These are phyloP conservation scores for Chrysochromulina tobinii DNA, from an alignment of 78 protist genomes.

Conservation along the genomic window DNA sequence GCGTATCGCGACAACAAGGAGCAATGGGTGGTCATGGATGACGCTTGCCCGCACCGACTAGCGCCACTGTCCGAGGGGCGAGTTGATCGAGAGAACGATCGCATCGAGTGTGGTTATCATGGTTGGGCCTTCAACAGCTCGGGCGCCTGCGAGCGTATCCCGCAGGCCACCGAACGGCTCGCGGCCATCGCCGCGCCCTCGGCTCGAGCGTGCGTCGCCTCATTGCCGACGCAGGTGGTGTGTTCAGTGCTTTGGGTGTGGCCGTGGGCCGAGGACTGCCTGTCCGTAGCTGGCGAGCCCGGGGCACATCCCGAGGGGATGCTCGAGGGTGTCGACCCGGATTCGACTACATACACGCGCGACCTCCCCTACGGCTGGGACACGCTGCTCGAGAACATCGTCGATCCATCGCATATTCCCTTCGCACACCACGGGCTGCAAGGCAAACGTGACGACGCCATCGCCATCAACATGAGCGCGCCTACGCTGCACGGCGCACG, in stretches of 20 bases:
- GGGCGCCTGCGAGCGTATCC: neutral
- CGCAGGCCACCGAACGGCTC: neutral
- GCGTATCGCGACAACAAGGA: neutral
- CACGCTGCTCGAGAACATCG: neutral
- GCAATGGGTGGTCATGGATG: neutral
- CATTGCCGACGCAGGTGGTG: neutral
- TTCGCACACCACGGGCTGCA: conserved; percentile 10
- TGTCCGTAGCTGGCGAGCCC: neutral
- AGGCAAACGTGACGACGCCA: conserved; percentile 13
- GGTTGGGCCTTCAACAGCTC: neutral
- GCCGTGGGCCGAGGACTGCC: neutral
- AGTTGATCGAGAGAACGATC: neutral
- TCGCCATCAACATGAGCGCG: neutral
- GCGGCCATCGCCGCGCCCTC: neutral
- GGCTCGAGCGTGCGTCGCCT: neutral
- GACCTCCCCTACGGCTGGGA: conserved; percentile 16
- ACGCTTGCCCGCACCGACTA: conserved; percentile 19
- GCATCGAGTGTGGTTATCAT: conserved; percentile 1
- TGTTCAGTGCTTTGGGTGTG: neutral
- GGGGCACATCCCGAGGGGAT: neutral
- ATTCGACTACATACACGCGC: neutral
- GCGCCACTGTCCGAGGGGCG: conserved; percentile 16
- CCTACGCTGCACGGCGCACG: neutral
- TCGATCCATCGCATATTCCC: neutral
- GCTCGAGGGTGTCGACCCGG: neutral